Percentiles rank a stretch among this genome's conserved stretches.
phyloP scores from a whole-genome alignment of 2,329 filamentous ascomycete species.

The Penicillium glabrum region DNA sequence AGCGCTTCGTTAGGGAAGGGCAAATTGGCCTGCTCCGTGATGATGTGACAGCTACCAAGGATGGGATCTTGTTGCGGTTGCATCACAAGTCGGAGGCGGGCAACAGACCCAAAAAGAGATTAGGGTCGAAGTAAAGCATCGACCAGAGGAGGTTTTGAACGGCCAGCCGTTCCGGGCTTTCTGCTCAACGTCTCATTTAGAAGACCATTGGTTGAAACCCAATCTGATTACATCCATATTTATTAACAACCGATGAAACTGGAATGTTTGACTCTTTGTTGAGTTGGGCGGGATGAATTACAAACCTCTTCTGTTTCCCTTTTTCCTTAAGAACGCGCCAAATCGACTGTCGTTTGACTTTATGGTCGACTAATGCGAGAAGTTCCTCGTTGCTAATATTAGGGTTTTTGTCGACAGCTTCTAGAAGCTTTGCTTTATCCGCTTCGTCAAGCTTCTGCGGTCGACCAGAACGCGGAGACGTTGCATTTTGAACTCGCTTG shows the following conservation, averaged over 20 bases:
- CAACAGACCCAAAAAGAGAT: too few species aligned
- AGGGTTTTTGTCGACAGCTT: constrained; percentile 5
- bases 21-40: too few species aligned
- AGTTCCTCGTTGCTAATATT: constrained; percentile 2
- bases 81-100: too few species aligned
- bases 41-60: too few species aligned
- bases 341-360: not conserved
- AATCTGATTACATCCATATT: not conserved
- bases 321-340: constrained; percentile 15
- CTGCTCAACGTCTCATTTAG: not conserved
- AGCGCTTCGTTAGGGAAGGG: too few species aligned
- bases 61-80: too few species aligned
- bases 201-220: not conserved
- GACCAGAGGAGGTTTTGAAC: not conserved
- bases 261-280: not conserved
- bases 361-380: not conserved
- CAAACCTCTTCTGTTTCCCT: not conserved
- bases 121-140: not conserved
- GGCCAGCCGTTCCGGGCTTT: not conserved
- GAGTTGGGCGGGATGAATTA: not conserved
- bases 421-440: constrained; percentile 2
- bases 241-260: not conserved
- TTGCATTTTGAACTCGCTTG: not conserved
- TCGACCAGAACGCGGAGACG: not conserved
- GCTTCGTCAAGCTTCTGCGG: constrained; percentile 3